Conservation (phyloP, 176 grass and related monocot species). For the Neostapfia colusana region DNA sequence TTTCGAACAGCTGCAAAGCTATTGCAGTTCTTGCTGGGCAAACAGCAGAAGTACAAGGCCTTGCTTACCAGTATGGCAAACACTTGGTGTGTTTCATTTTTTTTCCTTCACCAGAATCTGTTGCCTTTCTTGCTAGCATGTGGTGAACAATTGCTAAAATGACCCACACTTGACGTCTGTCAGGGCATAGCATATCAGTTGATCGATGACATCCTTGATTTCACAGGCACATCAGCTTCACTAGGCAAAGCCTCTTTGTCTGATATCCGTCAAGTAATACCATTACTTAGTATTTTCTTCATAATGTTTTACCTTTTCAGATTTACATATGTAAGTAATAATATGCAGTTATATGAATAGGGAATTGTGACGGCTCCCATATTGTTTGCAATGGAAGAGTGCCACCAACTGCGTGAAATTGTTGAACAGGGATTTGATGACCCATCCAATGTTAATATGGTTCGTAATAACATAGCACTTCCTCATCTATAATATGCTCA, state of each 20-base stretch:
- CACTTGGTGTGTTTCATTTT: slow-evolving; percentile 63
- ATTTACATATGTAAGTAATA: slow-evolving; percentile 19
- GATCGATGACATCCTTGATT: slow-evolving; percentile 87
- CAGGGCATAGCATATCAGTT: slow-evolving; percentile 92
- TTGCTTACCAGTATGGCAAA: slow-evolving; percentile 80
- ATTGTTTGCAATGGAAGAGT: slow-evolving; percentile 86
- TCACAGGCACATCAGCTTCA: slow-evolving; percentile 72
- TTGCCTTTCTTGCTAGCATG: not conserved
- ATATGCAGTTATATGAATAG: slow-evolving; percentile 34
- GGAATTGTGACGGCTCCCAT: slow-evolving; percentile 85
- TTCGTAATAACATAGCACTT: slow-evolving; percentile 30
- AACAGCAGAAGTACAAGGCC: slow-evolving; percentile 62
- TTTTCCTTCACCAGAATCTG: slow-evolving; percentile 1
- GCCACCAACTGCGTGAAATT: slow-evolving; percentile 53
- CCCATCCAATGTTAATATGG: slow-evolving; percentile 56
- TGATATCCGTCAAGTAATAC: slow-evolving; percentile 79
- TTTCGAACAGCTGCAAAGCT: slow-evolving; percentile 94
- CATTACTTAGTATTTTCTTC: not conserved
- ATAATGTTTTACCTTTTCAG: not conserved
- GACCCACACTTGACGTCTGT: not conserved
- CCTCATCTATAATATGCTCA: not conserved
- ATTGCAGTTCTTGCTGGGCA: slow-evolving; percentile 69
- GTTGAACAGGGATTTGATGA: slow-evolving; percentile 69
- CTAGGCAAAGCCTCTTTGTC: slow-evolving; percentile 82
- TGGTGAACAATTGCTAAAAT: not conserved